phyloP scores from a whole-genome alignment of 768 basidiomycete species.

The Asterophora parasitica region DNA sequence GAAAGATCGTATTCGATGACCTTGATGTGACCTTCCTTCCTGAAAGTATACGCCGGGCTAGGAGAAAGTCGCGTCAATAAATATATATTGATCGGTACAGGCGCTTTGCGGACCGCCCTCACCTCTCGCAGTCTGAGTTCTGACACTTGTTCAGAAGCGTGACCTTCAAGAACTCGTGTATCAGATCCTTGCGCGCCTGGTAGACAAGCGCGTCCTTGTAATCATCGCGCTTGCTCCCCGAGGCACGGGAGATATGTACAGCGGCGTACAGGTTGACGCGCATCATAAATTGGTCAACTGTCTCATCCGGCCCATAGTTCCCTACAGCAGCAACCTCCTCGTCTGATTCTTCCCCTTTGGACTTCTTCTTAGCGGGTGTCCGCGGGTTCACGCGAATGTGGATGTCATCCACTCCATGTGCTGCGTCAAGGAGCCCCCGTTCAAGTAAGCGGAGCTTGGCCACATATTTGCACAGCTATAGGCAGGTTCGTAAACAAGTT shows the following conservation, averaged over 20 bases:
- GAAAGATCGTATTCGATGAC: slow-evolving; percentile 91
- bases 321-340: slow-evolving; percentile 37
- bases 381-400: slow-evolving; percentile 35
- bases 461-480: slow-evolving; percentile 73
- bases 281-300: slow-evolving; percentile 53
- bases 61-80: slow-evolving; percentile 3
- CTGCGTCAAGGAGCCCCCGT: slow-evolving; percentile 80
- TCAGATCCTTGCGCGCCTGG: slow-evolving; percentile 78
- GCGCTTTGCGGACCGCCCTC: slow-evolving; percentile 28
- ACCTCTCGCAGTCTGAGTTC: slow-evolving; percentile 77
- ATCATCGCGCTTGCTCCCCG: slow-evolving; percentile 64
- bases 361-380: slow-evolving; percentile 23
- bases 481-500: slow-evolving; percentile 4
- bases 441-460: slow-evolving; percentile 88
- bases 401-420: slow-evolving; percentile 70
- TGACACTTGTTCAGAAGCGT: slow-evolving; percentile 70
- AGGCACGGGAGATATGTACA: slow-evolving; percentile 43
- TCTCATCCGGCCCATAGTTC: slow-evolving; percentile 47
- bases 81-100: slow-evolving; percentile 6
- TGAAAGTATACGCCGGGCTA: slow-evolving; percentile 80
- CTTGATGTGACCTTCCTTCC: slow-evolving; percentile 92
- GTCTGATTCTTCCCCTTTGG: slow-evolving; percentile 28
- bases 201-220: slow-evolving; percentile 90
- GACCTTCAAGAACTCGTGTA: slow-evolving; percentile 74
- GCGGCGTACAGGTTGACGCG: slow-evolving; percentile 65